These are phyloP conservation scores for Neurospora sp. DNA, from an alignment of 2,329 filamentous ascomycete species.

Conservation along the genomic window DNA sequence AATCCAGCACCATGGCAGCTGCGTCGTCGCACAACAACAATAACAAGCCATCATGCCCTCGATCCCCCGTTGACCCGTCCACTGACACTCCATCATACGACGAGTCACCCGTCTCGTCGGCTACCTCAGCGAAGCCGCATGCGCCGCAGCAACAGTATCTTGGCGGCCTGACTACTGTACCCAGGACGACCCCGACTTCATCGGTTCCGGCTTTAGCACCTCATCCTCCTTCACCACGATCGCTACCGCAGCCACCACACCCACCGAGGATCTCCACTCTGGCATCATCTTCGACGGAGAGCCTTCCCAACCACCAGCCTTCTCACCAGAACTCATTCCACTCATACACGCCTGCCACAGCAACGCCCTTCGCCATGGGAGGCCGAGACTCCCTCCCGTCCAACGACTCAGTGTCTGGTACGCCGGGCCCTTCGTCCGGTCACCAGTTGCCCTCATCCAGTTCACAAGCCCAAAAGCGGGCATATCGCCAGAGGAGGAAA, in stretches of 20 bases:
- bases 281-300: constrained; percentile 1
- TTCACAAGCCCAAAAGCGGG: constrained; percentile 73
- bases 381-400: constrained; percentile 50
- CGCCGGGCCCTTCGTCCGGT: constrained; percentile 35
- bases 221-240: constrained; percentile 27
- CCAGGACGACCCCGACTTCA: constrained; percentile 40
- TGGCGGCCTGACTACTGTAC: constrained; percentile 37
- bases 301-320: constrained; percentile 1
- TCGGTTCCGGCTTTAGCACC: constrained; percentile 41
- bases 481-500: constrained; percentile 89
- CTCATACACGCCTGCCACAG: constrained; percentile 41
- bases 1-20: constrained; percentile 40
- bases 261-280: neutral
- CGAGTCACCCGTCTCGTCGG: constrained; percentile 53
- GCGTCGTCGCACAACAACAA: constrained; percentile 39
- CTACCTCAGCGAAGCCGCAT: constrained; percentile 47
- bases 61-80: constrained; percentile 49
- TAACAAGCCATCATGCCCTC: constrained; percentile 34
- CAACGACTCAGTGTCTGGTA: constrained; percentile 46
- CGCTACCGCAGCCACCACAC: neutral
- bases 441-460: constrained; percentile 25
- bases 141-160: constrained; percentile 34
- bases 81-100: constrained; percentile 46
- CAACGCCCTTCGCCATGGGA: constrained; percentile 40
- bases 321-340: constrained; percentile 35